Percentiles rank a stretch among this genome's conserved stretches.
These are phyloP conservation scores for Henckelia pumila DNA, from an alignment of 257 asterid genomes.

Conservation along the genomic window DNA sequence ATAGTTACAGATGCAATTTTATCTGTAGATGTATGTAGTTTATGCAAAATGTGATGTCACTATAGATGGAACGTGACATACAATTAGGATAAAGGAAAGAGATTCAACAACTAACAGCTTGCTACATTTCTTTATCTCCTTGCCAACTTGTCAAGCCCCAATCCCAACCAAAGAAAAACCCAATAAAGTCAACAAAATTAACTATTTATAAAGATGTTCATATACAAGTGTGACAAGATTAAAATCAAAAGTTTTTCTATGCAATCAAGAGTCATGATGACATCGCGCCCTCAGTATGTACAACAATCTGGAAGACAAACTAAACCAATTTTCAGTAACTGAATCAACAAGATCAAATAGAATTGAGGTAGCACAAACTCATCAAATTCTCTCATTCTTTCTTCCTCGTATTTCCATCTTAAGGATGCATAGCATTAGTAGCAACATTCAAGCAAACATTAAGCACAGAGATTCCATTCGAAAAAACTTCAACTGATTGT, in stretches of 20 bases:
- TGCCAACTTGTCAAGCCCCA: background rate
- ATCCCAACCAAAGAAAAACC: background rate
- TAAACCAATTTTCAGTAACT: background rate
- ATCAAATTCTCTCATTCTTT: background rate
- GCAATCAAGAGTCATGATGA: background rate
- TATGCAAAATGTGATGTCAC: constrained; percentile 1
- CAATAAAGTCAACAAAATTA: background rate
- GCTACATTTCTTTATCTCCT: background rate
- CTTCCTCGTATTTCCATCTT: background rate
- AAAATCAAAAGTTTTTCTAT: background rate
- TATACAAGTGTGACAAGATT: background rate
- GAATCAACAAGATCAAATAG: background rate
- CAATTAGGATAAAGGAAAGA: background rate
- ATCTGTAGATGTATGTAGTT: background rate
- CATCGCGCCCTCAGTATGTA: background rate
- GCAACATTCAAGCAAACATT: background rate
- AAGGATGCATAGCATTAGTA: background rate
- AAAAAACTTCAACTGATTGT: background rate
- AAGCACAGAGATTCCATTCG: background rate
- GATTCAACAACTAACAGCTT: background rate
- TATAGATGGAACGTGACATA: constrained; percentile 2
- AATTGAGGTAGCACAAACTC: background rate
- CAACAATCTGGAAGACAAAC: background rate
- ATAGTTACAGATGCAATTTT: background rate
- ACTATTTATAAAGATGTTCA: background rate